Conservation (phyloP, 495 filamentous ascomycete species). For the Friedmanniomyces simplex region DNA sequence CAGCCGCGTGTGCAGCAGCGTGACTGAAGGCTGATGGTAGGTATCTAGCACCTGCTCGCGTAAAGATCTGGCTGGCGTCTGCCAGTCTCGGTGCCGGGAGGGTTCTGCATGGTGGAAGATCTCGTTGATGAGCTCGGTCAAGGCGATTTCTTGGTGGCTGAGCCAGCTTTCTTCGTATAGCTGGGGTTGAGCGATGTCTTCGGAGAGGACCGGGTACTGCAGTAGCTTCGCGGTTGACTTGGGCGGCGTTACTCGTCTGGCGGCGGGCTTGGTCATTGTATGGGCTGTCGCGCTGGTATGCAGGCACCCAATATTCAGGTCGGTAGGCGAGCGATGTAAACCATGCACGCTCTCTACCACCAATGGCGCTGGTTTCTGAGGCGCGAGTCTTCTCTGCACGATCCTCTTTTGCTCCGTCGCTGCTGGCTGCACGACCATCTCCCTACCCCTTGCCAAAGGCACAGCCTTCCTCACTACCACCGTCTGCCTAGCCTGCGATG, state of each 20-base stretch:
- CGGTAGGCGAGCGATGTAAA: too few relatives aligned
- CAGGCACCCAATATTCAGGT: too few relatives aligned
- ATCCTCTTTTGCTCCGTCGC: neutral
- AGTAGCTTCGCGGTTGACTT: neutral
- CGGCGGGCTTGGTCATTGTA: neutral
- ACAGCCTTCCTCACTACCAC: slow-evolving; percentile 9
- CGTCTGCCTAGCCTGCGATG: slow-evolving; percentile 17
- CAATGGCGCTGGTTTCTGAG: too few relatives aligned
- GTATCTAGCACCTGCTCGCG: slow-evolving; percentile 36
- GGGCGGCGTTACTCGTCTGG: neutral
- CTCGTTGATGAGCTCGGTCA: slow-evolving; percentile 51
- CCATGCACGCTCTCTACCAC: too few relatives aligned
- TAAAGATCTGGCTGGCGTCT: slow-evolving; percentile 1
- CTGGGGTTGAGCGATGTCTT: slow-evolving; percentile 45
- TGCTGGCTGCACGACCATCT: neutral
- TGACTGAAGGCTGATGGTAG: slow-evolving; percentile 46
- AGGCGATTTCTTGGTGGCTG: slow-evolving; percentile 49
- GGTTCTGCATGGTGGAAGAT: slow-evolving; percentile 36
- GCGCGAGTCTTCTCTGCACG: neutral
- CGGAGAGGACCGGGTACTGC: slow-evolving; percentile 44
- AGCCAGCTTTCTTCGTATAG: slow-evolving; percentile 62
- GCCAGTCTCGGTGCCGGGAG: neutral
- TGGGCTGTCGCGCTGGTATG: neutral
- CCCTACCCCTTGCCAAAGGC: neutral
- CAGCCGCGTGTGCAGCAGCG: slow-evolving; percentile 46